Conservation (phyloP, 352 stramenopile species). For the Phytophthora melonis region DNA sequence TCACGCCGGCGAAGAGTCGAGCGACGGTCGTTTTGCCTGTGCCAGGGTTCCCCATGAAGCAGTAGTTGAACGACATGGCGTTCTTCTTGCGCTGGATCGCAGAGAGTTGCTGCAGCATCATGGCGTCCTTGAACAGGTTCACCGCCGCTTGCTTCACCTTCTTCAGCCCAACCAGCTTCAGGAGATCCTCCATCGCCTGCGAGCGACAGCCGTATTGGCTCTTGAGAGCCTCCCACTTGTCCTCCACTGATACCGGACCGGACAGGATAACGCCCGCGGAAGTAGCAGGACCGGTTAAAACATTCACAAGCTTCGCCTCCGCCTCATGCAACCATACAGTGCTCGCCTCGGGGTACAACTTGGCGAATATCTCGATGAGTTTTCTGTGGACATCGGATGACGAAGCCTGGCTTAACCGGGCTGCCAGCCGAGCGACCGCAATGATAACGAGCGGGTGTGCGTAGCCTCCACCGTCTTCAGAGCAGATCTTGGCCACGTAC, state of each 20-base stretch:
- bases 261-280: background rate
- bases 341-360: constrained; percentile 62
- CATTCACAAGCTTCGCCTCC: constrained; percentile 33
- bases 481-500: constrained; percentile 45
- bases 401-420: constrained; percentile 26
- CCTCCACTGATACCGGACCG: constrained; percentile 26
- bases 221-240: constrained; percentile 78
- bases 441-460: constrained; percentile 71
- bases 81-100: constrained; percentile 77
- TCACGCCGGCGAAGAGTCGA: constrained; percentile 81
- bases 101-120: constrained; percentile 68
- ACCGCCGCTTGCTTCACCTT: constrained; percentile 85
- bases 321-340: constrained; percentile 48
- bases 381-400: constrained; percentile 39
- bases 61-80: constrained; percentile 71
- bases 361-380: constrained; percentile 57
- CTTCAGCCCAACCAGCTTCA: constrained; percentile 84
- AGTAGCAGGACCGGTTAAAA: no score
- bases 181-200: constrained; percentile 81
- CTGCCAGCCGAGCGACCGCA: constrained; percentile 52
- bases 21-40: constrained; percentile 88
- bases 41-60: constrained; percentile 77
- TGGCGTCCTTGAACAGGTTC: constrained; percentile 77
- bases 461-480: background rate
- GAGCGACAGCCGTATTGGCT: constrained; percentile 54